A percentile compares a stretch with the other conserved stretches of the same genome.
Conservation (phyloP, 2,329 filamentous ascomycete genomes). For the Fusarium humuli region DNA sequence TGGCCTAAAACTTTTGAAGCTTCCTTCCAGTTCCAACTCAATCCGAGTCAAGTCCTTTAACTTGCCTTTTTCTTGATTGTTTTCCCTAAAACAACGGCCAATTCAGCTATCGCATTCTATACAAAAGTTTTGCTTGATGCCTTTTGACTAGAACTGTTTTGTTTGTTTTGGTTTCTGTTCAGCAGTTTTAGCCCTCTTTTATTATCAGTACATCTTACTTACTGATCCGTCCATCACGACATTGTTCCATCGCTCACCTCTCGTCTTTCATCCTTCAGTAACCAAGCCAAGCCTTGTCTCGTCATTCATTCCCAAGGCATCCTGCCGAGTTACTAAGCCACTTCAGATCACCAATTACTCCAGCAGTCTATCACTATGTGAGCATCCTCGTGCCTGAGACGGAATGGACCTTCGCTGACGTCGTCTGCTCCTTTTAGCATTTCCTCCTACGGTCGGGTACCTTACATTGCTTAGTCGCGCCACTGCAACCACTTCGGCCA, state of each 20-base stretch:
- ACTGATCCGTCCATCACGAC: not conserved
- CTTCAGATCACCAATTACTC: not conserved
- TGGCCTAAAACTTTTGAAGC: slow-evolving; percentile 32
- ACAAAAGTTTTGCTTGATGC: slow-evolving; percentile 8
- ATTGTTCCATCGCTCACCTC: slow-evolving; percentile 2
- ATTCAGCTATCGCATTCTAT: not conserved
- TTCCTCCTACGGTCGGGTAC: slow-evolving; percentile 22
- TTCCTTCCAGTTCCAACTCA: slow-evolving; percentile 18
- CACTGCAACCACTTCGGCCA: slow-evolving; percentile 37
- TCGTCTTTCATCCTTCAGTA: slow-evolving; percentile 11
- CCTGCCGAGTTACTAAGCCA: not conserved
- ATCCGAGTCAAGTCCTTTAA: not conserved
- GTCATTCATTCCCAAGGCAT: not conserved
- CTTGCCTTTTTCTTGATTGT: not conserved
- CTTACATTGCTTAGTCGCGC: slow-evolving; percentile 37
- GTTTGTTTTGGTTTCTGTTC: not conserved
- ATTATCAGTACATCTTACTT: not conserved
- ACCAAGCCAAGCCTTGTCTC: not conserved
- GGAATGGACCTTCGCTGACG: slow-evolving; percentile 23
- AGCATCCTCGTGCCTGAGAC: slow-evolving; percentile 23
- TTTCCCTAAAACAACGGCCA: slow-evolving; percentile 4
- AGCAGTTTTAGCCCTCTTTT: slow-evolving; percentile 3
- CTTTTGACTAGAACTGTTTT: not conserved
- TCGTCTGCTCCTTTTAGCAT: slow-evolving; percentile 25
- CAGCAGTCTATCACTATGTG: slow-evolving; percentile 19